Percentiles rank a stretch among this genome's conserved stretches.
Conservation (phyloP, 2,329 filamentous ascomycete genomes). For the Claviceps sp. region DNA sequence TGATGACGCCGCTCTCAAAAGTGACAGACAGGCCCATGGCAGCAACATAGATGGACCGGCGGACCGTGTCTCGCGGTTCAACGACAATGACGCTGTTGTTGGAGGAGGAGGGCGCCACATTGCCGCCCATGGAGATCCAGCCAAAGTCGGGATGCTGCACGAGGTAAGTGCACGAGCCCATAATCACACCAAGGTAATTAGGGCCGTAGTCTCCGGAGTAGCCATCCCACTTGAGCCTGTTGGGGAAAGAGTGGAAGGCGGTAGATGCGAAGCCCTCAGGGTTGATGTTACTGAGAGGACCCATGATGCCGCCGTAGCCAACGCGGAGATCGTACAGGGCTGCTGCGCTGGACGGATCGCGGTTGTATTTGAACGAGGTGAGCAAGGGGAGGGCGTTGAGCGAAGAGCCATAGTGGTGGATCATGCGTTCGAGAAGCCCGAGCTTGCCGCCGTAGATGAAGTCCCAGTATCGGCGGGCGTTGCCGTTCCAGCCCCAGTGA, state of each 20-base stretch:
- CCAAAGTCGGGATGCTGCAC: slow-evolving; percentile 30
- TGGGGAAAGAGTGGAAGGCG: slow-evolving; percentile 43
- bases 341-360: slow-evolving; percentile 12
- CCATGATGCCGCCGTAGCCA: slow-evolving; percentile 40
- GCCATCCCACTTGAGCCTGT: slow-evolving; percentile 41
- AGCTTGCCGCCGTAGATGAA: slow-evolving; percentile 27
- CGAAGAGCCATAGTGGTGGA: slow-evolving; percentile 48
- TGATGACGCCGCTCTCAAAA: slow-evolving; percentile 30
- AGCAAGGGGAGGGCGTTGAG: slow-evolving; percentile 44
- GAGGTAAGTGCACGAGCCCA: slow-evolving; percentile 37
- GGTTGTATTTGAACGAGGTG: slow-evolving; percentile 31
- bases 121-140: slow-evolving; percentile 35
- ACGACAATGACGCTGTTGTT: slow-evolving; percentile 21
- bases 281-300: slow-evolving; percentile 41
- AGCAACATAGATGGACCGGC: slow-evolving; percentile 34
- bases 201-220: slow-evolving; percentile 45
- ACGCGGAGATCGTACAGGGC: slow-evolving; percentile 38
- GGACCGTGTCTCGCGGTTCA: slow-evolving; percentile 30
- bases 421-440: slow-evolving; percentile 25
- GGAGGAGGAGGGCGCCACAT: slow-evolving; percentile 16
- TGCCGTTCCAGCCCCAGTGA: slow-evolving; percentile 51
- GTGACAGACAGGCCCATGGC: slow-evolving; percentile 27
- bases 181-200: slow-evolving; percentile 36
- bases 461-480: slow-evolving; percentile 48
- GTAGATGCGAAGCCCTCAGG: slow-evolving; percentile 39